These are phyloP conservation scores for Suillus spraguei DNA, from an alignment of 768 basidiomycete species.

Conservation along the genomic window DNA sequence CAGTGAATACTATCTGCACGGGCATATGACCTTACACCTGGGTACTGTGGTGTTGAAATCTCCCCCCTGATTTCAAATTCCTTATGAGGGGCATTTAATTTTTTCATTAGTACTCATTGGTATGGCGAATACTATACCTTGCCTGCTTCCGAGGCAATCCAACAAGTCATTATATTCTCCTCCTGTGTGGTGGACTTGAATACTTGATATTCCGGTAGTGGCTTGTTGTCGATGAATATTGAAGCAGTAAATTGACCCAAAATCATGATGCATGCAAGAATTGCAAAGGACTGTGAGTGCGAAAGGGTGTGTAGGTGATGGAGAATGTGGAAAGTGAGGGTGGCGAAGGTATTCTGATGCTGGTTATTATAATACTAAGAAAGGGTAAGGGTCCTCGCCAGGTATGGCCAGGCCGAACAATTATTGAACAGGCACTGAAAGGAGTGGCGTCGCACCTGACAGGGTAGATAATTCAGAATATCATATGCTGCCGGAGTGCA, in stretches of 20 bases:
- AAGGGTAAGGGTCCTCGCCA: no score
- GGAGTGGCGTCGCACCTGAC: no score
- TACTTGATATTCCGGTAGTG: not conserved
- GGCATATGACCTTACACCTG: not conserved
- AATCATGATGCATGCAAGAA: not conserved
- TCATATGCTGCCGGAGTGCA: no score
- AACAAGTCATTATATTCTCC: constrained; percentile 18
- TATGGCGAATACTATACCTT: constrained; percentile 15
- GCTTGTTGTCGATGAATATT: not conserved
- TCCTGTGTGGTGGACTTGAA: fast-evolving
- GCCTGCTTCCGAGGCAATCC: constrained; percentile 24
- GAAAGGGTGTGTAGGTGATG: no score
- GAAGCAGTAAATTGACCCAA: not conserved
- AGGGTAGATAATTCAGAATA: no score
- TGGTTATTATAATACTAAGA: no score
- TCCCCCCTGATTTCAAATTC: constrained; percentile 17
- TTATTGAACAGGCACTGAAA: no score
- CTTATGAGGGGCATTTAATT: constrained; percentile 6
- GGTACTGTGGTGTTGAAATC: not conserved
- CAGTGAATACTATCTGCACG: constrained; percentile 12
- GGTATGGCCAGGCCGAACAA: no score
- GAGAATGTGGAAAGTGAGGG: no score
- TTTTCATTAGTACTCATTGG: not conserved
- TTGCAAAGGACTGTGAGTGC: no score
- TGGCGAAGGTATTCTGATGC: no score